A percentile compares a stretch with the other conserved stretches of the same genome.
Conservation (phyloP, 352 stramenopile species). For the Phytophthora capsici region DNA sequence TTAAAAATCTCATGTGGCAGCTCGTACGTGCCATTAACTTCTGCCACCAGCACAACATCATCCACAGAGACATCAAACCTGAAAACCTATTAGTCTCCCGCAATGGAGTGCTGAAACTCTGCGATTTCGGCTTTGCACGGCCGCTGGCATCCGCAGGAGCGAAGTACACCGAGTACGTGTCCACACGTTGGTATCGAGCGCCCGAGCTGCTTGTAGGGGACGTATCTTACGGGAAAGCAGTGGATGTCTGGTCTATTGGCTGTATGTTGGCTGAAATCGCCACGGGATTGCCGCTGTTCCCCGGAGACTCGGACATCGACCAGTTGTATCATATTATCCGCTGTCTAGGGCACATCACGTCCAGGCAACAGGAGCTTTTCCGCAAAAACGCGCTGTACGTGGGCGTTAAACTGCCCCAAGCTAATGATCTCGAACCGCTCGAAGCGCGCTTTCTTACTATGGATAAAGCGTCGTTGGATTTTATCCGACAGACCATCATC, state of each 20-base stretch:
- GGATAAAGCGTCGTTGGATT: constrained; percentile 69
- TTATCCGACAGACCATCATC: constrained; percentile 75
- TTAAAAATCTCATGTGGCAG: constrained; percentile 88
- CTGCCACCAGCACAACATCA: constrained; percentile 96
- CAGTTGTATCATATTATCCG: constrained; percentile 90
- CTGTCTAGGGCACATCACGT: constrained; percentile 73
- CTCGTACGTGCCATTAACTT: constrained; percentile 90
- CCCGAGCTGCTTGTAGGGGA: constrained; percentile 93
- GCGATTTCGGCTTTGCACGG: constrained; percentile 88
- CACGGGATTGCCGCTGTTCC: constrained; percentile 95
- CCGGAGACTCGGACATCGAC: constrained; percentile 97
- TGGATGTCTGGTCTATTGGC: constrained; percentile 97
- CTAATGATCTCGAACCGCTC: constrained; percentile 64
- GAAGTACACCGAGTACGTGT: constrained; percentile 92
- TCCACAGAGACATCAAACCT: constrained; percentile 95
- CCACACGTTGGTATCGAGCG: constrained; percentile 95
- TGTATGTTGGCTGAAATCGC: constrained; percentile 97
- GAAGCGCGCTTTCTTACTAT: constrained; percentile 71
- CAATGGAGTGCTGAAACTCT: constrained; percentile 95
- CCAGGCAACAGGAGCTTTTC: constrained; percentile 83
- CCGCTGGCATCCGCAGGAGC: constrained; percentile 67
- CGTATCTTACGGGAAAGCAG: constrained; percentile 94
- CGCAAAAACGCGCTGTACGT: constrained; percentile 84
- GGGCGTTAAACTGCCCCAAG: constrained; percentile 74
- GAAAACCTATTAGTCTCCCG: constrained; percentile 95